Base-by-base conservation (phyloP, 2,329 filamentous ascomycete species). In the Camptophora hylomeconis region DNA sequence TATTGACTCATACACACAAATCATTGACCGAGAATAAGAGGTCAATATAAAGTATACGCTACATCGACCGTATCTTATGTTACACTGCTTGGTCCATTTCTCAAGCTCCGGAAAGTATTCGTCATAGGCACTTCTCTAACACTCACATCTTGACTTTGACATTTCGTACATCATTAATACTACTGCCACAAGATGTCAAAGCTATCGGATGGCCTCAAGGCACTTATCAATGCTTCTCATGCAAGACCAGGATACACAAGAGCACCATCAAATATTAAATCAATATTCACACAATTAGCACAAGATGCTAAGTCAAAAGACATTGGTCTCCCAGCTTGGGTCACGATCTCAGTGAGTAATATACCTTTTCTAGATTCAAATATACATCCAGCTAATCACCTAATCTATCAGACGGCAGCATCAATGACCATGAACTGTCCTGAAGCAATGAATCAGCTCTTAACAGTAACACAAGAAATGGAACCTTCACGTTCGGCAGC, bases 381-480 rank as follows among this genome's bases (percentile, higher is more conserved):
- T 6, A 13, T n/a, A 8, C 5, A 6, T 6, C 17, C 5, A 4
- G 14, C 11, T 20, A 26, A 29, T 29, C 82, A n/a, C n/a, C n/a
- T n/a, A n/a, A n/a, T n/a, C n/a, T n/a, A n/a, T n/a, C n/a, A n/a
- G 75, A 78, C 81, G 1, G 82, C 81, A 17, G 75, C 81, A 11
- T 83, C 80, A 2, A 80, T 87, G 58, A 89, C 82, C 1, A 72
- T 89, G 61, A 89, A 92, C 60, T 84, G 80, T 2, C 81, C 81
- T 14, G 76, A 80, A 33, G 78, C 80, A 3, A 35, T 45, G 22
- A 16, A 38, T 9, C 37, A 41, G 20, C 69, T 87, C 40, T 57
- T 69, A 3, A 55, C 67, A 13, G 66, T 86, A 8, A 75, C 73
- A 54, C 47, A 64, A 25, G 45, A 59, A 12, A 57, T 52, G 5